These are phyloP conservation scores for Teratosphaeria destructans DNA, from an alignment of 2,329 filamentous ascomycete genomes.

Conservation along the genomic window DNA sequence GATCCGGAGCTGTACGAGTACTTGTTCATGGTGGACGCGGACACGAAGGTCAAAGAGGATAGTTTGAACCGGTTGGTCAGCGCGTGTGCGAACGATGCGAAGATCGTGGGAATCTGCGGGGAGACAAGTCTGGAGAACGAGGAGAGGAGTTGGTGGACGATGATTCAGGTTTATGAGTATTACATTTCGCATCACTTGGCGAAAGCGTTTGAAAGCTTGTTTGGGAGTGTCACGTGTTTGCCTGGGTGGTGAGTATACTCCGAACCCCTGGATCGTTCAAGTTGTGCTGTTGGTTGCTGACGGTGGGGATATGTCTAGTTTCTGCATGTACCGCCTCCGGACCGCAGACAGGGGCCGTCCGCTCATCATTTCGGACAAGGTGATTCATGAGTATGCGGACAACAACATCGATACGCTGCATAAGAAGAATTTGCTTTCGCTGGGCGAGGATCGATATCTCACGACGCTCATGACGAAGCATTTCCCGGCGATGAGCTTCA, in stretches of 20 bases:
- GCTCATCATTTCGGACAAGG: conserved; percentile 78
- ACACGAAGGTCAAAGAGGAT: conserved; percentile 88
- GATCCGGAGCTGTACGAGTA: conserved; percentile 97
- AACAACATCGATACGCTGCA: conserved; percentile 89
- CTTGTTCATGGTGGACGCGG: conserved; percentile 92
- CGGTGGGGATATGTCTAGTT: conserved; percentile 46
- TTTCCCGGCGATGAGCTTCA: conserved; percentile 91
- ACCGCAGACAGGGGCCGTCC: conserved; percentile 91
- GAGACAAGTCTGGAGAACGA: conserved; percentile 95
- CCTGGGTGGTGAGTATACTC: conserved; percentile 75
- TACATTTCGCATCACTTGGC: conserved; percentile 96
- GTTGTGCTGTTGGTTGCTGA: conserved; percentile 3
- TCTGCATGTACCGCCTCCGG: conserved; percentile 95
- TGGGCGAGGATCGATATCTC: conserved; percentile 93
- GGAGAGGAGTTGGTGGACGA: conserved; percentile 93
- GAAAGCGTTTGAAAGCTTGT: conserved; percentile 95
- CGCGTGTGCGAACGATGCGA: conserved; percentile 83
- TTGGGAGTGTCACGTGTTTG: conserved; percentile 96
- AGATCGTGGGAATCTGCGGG: conserved; percentile 94
- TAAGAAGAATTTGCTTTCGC: conserved; percentile 82
- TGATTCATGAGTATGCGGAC: conserved; percentile 82
- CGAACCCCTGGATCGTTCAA: background rate
- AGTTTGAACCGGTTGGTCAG: conserved; percentile 86
- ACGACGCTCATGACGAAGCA: conserved; percentile 98
- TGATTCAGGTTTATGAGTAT: conserved; percentile 99